Conservation (phyloP, 129 eudicot species). For the Tagetes patula region DNA sequence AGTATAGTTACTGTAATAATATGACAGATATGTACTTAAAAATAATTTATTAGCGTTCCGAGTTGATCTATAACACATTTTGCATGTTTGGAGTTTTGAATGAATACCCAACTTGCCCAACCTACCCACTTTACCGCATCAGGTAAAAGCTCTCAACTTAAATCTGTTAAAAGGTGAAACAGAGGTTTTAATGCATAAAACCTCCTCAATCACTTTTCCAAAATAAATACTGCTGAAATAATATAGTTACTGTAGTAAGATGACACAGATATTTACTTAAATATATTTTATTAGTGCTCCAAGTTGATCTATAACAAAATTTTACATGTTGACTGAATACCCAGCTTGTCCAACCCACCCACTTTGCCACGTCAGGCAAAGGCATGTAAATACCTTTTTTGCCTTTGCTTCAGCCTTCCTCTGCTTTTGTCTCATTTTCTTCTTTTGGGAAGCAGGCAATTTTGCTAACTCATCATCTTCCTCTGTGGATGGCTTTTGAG, state of each 20-base stretch:
- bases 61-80: neutral
- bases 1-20: neutral
- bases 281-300: too few species aligned
- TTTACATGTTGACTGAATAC: too few species aligned
- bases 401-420: constrained; percentile 95
- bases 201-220: too few species aligned
- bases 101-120: constrained; percentile 20
- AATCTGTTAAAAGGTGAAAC: constrained; percentile 13
- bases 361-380: neutral
- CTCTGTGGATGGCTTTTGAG: constrained; percentile 74
- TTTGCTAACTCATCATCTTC: constrained; percentile 86
- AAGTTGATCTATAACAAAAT: too few species aligned
- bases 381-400: constrained; percentile 56
- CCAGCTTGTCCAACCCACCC: too few species aligned
- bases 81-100: neutral
- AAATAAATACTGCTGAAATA: too few species aligned
- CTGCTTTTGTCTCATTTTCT: constrained; percentile 93
- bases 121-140: neutral
- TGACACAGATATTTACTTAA: too few species aligned
- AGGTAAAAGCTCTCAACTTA: constrained; percentile 14
- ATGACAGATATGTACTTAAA: neutral
- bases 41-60: neutral
- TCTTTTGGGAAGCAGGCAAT: constrained; percentile 84
- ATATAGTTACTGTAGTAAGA: too few species aligned
- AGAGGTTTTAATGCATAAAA: neutral